A percentile compares a stretch with the other conserved stretches of the same genome.
phyloP scores from a whole-genome alignment of 352 stramenopile genomes.

The Phytophthora uliginosa region DNA sequence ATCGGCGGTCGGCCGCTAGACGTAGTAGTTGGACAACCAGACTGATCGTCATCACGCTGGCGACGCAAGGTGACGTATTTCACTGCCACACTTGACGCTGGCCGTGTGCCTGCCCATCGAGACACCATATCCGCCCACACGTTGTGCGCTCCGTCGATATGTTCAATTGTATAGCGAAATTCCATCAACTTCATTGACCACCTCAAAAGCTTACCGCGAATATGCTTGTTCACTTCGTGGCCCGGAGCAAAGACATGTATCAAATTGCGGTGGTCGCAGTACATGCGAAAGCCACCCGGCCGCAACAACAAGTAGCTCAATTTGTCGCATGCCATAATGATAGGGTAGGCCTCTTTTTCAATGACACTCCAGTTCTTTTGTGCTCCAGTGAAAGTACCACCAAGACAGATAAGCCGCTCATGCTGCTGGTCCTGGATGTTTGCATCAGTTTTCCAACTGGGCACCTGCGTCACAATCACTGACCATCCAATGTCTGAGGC shows the following conservation, averaged over 20 bases:
- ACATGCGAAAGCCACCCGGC: too few species aligned
- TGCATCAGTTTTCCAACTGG: constrained; percentile 10
- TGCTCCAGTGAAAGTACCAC: constrained; percentile 12
- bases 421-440: constrained; percentile 15
- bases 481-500: constrained; percentile 2
- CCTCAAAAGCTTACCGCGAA: too few species aligned
- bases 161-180: neutral
- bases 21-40: neutral
- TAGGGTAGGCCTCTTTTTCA: too few species aligned
- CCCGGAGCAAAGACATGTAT: too few species aligned
- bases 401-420: constrained; percentile 14
- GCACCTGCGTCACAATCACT: neutral
- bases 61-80: neutral
- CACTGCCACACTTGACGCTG: neutral
- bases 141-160: constrained; percentile 16
- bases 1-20: neutral
- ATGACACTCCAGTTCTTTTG: constrained; percentile 27
- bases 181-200: too few species aligned
- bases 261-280: too few species aligned
- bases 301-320: too few species aligned
- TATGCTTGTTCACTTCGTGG: too few species aligned
- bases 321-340: too few species aligned
- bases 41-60: neutral
- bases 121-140: constrained; percentile 26
- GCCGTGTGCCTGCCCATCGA: neutral